phyloP scores from a whole-genome alignment of 2,329 filamentous ascomycete species.

The Aspergillus piperis region DNA sequence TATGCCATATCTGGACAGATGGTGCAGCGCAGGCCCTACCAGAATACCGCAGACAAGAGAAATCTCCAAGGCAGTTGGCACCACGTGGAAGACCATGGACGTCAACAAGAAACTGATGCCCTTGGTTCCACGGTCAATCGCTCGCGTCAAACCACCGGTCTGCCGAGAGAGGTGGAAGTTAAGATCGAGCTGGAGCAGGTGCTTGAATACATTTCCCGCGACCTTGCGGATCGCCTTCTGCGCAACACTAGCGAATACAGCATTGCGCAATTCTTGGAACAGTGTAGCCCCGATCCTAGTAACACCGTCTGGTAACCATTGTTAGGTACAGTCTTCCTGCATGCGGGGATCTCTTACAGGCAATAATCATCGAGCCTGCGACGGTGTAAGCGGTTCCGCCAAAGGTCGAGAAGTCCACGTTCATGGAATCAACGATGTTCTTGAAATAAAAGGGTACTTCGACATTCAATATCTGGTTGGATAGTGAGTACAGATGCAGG shows the following conservation, averaged over 20 bases:
- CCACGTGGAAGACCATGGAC: constrained; percentile 97
- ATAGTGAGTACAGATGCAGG: constrained; percentile 18
- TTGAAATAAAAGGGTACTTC: constrained; percentile 99
- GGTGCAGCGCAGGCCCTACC: constrained; percentile 40
- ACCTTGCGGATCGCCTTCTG: constrained; percentile 94
- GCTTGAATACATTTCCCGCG: constrained; percentile 87
- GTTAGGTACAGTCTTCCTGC: constrained; percentile 13
- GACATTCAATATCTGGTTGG: constrained; percentile 73
- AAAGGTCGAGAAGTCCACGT: constrained; percentile 81
- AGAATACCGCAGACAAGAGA: constrained; percentile 93
- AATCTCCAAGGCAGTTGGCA: constrained; percentile 92
- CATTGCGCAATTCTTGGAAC: constrained; percentile 92
- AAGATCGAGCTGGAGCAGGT: constrained; percentile 82
- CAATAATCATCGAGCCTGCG: constrained; percentile 89
- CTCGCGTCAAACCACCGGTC: constrained; percentile 88
- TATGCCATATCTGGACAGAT: constrained; percentile 6
- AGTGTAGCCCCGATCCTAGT: constrained; percentile 85
- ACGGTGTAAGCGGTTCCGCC: constrained; percentile 89
- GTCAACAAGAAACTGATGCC: constrained; percentile 96
- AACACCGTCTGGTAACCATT: constrained; percentile 63
- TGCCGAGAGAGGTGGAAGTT: constrained; percentile 94
- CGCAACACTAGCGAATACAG: constrained; percentile 93
- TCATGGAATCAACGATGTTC: constrained; percentile 96
- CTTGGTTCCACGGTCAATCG: constrained; percentile 95
- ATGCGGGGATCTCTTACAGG: constrained; percentile 56